Evolutionary conservation across 495 filamentous ascomycete genomes (phyloP).

Genomic region (Neurospora sp.): DNA sequence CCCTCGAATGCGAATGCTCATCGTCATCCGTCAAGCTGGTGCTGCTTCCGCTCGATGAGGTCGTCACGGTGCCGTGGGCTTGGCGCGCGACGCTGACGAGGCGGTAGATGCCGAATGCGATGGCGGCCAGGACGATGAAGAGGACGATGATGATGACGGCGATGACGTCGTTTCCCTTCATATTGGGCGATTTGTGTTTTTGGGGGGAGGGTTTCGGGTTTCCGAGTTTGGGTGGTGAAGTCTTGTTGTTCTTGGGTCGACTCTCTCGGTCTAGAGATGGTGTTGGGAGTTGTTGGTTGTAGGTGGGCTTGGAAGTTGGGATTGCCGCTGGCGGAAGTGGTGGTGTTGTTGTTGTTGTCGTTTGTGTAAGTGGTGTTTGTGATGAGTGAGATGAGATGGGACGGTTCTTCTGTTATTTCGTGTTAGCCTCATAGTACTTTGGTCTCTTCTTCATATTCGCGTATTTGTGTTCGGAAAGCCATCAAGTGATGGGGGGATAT

Average conservation of each 20-base stretch:
- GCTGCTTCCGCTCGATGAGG: slow-evolving; percentile 21
- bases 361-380: neutral
- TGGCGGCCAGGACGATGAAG: slow-evolving; percentile 60
- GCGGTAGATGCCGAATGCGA: slow-evolving; percentile 59
- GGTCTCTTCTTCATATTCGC: neutral
- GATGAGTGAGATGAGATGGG: neutral
- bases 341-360: neutral
- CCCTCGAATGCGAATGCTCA: neutral
- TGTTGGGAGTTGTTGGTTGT: neutral
- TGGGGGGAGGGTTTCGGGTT: neutral
- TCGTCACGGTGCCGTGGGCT: slow-evolving; percentile 24
- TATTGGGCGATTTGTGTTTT: slow-evolving; percentile 26
- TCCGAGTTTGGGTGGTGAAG: no score
- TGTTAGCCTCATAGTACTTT: neutral
- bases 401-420: neutral
- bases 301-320: neutral
- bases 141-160: slow-evolving; percentile 75
- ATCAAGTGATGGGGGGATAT: neutral
- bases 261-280: neutral
- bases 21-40: slow-evolving; percentile 6
- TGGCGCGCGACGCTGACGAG: slow-evolving; percentile 40
- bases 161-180: slow-evolving; percentile 68
- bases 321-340: neutral
- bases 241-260: neutral
- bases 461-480: neutral